These are phyloP conservation scores for Marasmius sp. DNA, from an alignment of 1,284 basidiomycete species.

Conservation along the genomic window DNA sequence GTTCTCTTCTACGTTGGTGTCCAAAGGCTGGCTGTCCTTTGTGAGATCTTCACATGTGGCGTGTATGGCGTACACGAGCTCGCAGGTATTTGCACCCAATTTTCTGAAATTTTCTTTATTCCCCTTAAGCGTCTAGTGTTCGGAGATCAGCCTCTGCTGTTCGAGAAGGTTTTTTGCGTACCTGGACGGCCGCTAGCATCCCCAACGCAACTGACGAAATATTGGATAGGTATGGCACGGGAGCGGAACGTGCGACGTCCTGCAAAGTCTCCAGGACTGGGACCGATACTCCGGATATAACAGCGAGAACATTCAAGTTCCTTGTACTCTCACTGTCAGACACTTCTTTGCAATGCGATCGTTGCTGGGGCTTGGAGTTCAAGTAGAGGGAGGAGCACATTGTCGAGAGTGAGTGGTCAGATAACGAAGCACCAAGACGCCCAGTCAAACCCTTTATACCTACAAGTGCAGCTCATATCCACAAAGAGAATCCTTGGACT, in stretches of 20 bases:
- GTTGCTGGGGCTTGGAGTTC: not conserved
- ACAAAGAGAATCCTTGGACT: no score
- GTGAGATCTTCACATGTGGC: not conserved
- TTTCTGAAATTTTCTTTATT: not conserved
- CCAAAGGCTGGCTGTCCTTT: not conserved
- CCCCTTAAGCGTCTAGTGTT: not conserved
- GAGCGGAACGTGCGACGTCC: not conserved
- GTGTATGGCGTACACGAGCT: not conserved
- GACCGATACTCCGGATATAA: not conserved
- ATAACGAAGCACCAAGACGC: no score
- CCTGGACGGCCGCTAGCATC: not conserved
- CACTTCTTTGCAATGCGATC: not conserved
- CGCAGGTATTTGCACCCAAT: not conserved
- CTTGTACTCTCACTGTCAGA: no score
- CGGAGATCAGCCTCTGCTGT: no score
- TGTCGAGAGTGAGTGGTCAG: no score
- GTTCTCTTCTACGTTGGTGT: not conserved
- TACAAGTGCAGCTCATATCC: no score
- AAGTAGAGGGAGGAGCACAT: not conserved
- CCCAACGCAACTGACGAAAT: not conserved
- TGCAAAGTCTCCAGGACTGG: not conserved
- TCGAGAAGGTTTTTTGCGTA: not conserved
- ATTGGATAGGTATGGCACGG: conserved; percentile 1
- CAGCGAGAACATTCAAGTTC: not conserved
- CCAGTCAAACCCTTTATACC: no score